A percentile compares a stretch with the other conserved stretches of the same genome.
Conservation (phyloP, 2,329 filamentous ascomycete species). For the Mycogone perniciosa region DNA sequence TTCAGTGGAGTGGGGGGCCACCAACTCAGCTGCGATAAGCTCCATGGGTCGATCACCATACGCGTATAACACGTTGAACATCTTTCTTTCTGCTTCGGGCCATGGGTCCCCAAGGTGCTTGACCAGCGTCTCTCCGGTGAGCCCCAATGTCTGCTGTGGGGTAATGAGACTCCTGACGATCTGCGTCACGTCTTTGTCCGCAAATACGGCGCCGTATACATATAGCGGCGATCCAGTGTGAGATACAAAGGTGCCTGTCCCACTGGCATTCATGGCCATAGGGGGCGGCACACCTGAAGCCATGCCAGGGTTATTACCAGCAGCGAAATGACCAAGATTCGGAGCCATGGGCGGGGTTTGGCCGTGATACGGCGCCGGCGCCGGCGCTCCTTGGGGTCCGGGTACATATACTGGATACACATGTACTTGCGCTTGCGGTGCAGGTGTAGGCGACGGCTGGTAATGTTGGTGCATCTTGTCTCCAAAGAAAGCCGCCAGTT, state of each 20-base stretch:
- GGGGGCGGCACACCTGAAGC: neutral
- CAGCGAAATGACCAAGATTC: neutral
- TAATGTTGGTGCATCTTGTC: conserved; percentile 1
- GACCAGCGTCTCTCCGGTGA: neutral
- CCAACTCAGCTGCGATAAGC: conserved; percentile 1
- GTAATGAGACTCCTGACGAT: conserved; percentile 1
- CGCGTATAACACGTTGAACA: conserved; percentile 1
- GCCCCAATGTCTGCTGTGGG: neutral
- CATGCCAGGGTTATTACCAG: neutral
- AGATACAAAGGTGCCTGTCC: neutral
- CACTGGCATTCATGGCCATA: neutral
- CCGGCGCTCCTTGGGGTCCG: neutral
- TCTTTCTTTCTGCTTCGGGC: conserved; percentile 4
- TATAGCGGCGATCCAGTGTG: neutral
- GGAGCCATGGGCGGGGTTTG: neutral
- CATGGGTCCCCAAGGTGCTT: conserved; percentile 3
- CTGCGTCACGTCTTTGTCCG: conserved; percentile 5
- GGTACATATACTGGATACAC: neutral
- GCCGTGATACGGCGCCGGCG: neutral
- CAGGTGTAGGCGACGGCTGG: neutral
- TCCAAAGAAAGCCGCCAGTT: neutral
- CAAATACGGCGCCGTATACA: conserved; percentile 2
- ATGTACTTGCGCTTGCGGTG: neutral
- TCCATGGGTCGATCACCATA: conserved; percentile 5
- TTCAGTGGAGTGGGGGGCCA: neutral